phyloP scores from a whole-genome alignment of 257 asterid species.

The Nicotiana undulata region DNA sequence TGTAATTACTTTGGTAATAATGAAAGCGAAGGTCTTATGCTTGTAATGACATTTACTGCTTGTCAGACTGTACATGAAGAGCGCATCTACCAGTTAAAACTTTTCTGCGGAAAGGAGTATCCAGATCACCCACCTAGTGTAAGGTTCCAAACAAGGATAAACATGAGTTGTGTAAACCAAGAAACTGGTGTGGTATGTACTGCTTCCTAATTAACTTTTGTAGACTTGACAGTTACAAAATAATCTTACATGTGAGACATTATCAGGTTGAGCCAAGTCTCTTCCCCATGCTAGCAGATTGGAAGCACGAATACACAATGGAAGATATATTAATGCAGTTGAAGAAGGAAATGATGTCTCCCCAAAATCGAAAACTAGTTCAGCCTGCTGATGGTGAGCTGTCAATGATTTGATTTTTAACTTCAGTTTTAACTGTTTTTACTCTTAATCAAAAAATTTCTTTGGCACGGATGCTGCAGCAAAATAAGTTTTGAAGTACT shows the following conservation, averaged over 20 bases:
- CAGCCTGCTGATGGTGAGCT: constrained; percentile 66
- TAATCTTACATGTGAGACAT: constrained; percentile 4
- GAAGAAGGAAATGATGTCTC: constrained; percentile 76
- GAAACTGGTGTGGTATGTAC: constrained; percentile 64
- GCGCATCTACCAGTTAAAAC: constrained; percentile 68
- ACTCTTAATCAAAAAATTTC: too few species aligned
- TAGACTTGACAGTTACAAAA: background rate
- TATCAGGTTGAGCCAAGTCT: constrained; percentile 59
- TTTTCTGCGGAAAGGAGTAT: constrained; percentile 73
- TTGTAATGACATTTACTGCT: constrained; percentile 14
- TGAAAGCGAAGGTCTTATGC: background rate
- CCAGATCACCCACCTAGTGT: constrained; percentile 71
- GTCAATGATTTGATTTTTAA: background rate
- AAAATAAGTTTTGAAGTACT: too few species aligned
- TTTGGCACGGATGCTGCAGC: background rate
- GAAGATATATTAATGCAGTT: constrained; percentile 66
- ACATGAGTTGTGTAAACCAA: constrained; percentile 67
- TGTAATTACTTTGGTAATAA: background rate
- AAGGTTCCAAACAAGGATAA: constrained; percentile 64
- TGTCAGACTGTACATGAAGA: constrained; percentile 75
- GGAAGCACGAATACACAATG: constrained; percentile 77
- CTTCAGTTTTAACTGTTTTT: too few species aligned
- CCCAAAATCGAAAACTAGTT: constrained; percentile 69
- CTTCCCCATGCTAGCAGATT: constrained; percentile 72
- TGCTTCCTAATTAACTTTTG: background rate